Conservation (phyloP, 2,329 filamentous ascomycete species). For the Amauroascus niger region DNA sequence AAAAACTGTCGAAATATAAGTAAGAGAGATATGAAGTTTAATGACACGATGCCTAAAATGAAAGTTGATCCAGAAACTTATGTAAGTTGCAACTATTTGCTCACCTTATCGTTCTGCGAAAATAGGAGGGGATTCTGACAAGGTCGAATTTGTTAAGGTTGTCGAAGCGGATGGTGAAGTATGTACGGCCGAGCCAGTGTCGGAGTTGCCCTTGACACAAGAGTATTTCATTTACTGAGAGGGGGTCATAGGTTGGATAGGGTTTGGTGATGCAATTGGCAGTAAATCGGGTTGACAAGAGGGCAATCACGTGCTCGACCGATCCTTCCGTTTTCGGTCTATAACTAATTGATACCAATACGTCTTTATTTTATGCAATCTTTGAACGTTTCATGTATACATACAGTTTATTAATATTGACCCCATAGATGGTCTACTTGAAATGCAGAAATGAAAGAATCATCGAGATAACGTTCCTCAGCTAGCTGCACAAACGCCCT, state of each 20-base stretch:
- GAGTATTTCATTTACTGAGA: slow-evolving; percentile 62
- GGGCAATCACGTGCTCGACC: too few species aligned
- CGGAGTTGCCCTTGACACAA: slow-evolving; percentile 64
- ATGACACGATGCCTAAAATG: slow-evolving; percentile 76
- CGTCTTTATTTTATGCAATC: neutral
- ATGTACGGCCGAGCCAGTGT: slow-evolving; percentile 63
- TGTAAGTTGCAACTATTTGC: slow-evolving; percentile 30
- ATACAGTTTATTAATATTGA: too few species aligned
- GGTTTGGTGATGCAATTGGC: too few species aligned
- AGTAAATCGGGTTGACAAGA: too few species aligned
- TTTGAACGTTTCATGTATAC: too few species aligned
- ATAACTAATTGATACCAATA: neutral
- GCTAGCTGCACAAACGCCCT: neutral
- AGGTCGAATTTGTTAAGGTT: slow-evolving; percentile 30
- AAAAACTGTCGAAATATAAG: slow-evolving; percentile 62
- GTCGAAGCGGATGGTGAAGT: slow-evolving; percentile 75
- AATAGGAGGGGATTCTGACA: neutral
- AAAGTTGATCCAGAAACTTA: slow-evolving; percentile 86
- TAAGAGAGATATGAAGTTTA: slow-evolving; percentile 86
- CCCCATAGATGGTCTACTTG: too few species aligned
- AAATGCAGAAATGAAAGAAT: neutral
- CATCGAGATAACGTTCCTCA: neutral
- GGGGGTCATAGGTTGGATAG: too few species aligned
- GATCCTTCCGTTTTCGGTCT: neutral
- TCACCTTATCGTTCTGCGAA: too few species aligned